phyloP scores from a whole-genome alignment of 2,329 filamentous ascomycete genomes.

The Paecilomyces variotii region DNA sequence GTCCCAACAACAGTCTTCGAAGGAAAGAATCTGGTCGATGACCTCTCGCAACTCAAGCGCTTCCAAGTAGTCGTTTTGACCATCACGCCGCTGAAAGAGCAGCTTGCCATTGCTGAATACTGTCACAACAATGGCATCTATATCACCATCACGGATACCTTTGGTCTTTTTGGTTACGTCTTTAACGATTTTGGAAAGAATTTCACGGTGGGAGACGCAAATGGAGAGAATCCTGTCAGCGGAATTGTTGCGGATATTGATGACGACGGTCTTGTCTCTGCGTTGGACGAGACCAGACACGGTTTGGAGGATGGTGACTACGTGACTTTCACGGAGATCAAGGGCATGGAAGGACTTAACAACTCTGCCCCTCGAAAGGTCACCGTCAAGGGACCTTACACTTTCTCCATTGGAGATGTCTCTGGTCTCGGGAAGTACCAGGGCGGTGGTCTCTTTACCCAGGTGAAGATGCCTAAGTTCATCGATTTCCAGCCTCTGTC shows the following conservation, averaged over 20 bases:
- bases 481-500: conserved; percentile 80
- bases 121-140: conserved; percentile 92
- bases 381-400: conserved; percentile 90
- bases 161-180: conserved; percentile 86
- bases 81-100: conserved; percentile 68
- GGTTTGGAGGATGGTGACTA: conserved; percentile 94
- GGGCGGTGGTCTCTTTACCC: conserved; percentile 80
- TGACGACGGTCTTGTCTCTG: conserved; percentile 83
- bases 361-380: conserved; percentile 77
- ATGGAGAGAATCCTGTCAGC: conserved; percentile 75
- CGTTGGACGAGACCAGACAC: conserved; percentile 88
- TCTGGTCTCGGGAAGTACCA: conserved; percentile 78
- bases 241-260: conserved; percentile 89
- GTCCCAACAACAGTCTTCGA: conserved; percentile 76
- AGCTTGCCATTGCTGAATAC: conserved; percentile 80
- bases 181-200: conserved; percentile 97
- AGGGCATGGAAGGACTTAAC: conserved; percentile 88
- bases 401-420: conserved; percentile 93
- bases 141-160: conserved; percentile 78
- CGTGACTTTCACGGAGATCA: conserved; percentile 86
- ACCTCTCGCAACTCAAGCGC: conserved; percentile 75
- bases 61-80: conserved; percentile 93
- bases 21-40: conserved; percentile 57
- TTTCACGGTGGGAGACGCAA: conserved; percentile 83
- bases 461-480: conserved; percentile 98